Conservation (phyloP, 495 filamentous ascomycete species). For the Echria macrotheca region DNA sequence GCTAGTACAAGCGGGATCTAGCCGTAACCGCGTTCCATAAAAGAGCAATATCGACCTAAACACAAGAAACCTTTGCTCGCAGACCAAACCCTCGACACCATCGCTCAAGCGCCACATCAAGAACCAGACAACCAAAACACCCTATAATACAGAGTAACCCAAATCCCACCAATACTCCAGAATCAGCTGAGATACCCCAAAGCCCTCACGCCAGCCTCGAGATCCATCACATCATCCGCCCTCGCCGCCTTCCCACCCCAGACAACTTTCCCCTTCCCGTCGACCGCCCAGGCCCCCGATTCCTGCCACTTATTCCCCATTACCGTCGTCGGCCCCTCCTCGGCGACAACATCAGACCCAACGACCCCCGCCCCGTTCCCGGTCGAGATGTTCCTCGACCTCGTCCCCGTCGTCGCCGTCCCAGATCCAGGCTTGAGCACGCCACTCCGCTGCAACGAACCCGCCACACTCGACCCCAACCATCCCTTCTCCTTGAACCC, state of each 20-base stretch:
- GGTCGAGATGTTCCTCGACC: slow-evolving; percentile 3
- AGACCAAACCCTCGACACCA: too few species aligned
- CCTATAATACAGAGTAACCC: too few species aligned
- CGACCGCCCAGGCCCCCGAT: slow-evolving; percentile 50
- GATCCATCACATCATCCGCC: slow-evolving; percentile 49
- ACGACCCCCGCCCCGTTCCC: slow-evolving; percentile 8
- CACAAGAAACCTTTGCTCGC: too few species aligned
- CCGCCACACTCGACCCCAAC: slow-evolving; percentile 36
- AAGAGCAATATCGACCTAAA: too few species aligned
- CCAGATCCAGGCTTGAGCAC: slow-evolving; percentile 13
- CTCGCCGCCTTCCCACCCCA: slow-evolving; percentile 44
- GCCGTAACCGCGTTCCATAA: too few species aligned
- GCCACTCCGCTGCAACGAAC: slow-evolving; percentile 29
- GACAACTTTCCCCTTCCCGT: slow-evolving; percentile 45
- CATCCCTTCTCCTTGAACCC: slow-evolving; percentile 42
- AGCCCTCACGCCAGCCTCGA: slow-evolving; percentile 40
- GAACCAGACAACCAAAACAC: too few species aligned
- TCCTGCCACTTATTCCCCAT: slow-evolving; percentile 61
- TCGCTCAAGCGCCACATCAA: too few species aligned
- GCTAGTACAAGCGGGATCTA: too few species aligned
- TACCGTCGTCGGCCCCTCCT: slow-evolving; percentile 40
- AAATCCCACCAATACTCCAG: too few species aligned
- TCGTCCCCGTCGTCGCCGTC: neutral
- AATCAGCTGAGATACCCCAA: too few species aligned
- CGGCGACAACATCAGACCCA: slow-evolving; percentile 5